Evolutionary conservation across 2,329 filamentous ascomycete genomes (phyloP), one percentile per base, ranked within the genome.

Genomic region (Diaporthe sp.): DNA sequence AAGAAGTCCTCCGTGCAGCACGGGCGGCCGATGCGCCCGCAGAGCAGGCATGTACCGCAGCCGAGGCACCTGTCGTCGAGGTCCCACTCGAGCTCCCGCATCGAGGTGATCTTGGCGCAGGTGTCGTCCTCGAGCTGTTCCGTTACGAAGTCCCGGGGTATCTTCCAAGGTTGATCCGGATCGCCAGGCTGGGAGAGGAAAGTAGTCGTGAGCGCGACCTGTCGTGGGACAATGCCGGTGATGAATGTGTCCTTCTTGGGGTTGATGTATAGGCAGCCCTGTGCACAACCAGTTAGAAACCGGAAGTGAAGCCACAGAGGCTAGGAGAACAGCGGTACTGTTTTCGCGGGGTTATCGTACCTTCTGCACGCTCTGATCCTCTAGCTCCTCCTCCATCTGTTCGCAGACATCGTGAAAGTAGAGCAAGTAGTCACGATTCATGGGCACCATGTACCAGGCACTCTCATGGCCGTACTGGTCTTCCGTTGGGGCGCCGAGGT

Each of bases 61-160:
- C 25, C 20, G 7, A 61, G 28, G 42, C 57, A 65, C 39, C 25
- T 58, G 20, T 20, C 12, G 12, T 37, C 72, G 17, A 67, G 47
- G 39, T 75, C 73, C 73, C 73, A 75, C 22, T 44, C 37, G 10
- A 75, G 47, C 20, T 75, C 67, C 28, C 68, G 67, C 15, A 75
- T 60, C 13, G 37, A 65, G 57, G 49, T 37, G 13, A 75, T 65
- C 17, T 65, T 31, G 68, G 57, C 68, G 28, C 49, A 49, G 25
- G 20, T 51, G 6, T 28, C 25, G 0, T 49, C n/a, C 22, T 60
- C 58, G 15, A 72, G 73, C 25, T 31, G 15, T 39, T 65, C 73
- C 15, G 73, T 75, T 22, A 72, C 22, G 7, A 34, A 51, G 28
- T 51, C 34, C n/a, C 44, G 55, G 17, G 67, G 55, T 10, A 20